Conservation (phyloP, 2,329 filamentous ascomycete genomes). For the Triangularia verruculosa region DNA sequence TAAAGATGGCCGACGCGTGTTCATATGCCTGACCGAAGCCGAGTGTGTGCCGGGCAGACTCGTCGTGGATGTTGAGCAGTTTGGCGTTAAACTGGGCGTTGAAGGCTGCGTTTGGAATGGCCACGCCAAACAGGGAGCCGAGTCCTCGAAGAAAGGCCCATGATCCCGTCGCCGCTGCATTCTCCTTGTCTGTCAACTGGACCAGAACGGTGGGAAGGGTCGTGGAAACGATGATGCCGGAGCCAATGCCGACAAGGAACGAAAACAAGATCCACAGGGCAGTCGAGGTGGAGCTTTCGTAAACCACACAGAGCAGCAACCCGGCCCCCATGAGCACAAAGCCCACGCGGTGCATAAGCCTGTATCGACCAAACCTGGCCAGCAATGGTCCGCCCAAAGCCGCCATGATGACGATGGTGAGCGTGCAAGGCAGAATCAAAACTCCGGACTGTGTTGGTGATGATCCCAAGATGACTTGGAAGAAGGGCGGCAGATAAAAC, state of each 20-base stretch:
- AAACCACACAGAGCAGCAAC: constrained; percentile 36
- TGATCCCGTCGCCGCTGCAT: constrained; percentile 36
- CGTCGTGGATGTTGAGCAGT: constrained; percentile 7
- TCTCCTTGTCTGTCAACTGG: constrained; percentile 33
- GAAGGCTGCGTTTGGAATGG: constrained; percentile 40
- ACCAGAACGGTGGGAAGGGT: constrained; percentile 41
- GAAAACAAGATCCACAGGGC: constrained; percentile 39
- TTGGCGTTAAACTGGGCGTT: constrained; percentile 23
- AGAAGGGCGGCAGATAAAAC: constrained; percentile 46
- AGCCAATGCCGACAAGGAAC: constrained; percentile 38
- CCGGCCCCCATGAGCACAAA: constrained; percentile 35
- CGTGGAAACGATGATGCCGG: constrained; percentile 40
- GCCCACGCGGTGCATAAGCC: constrained; percentile 31
- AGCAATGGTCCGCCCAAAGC: constrained; percentile 30
- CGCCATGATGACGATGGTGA: constrained; percentile 28
- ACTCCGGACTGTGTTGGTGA: constrained; percentile 34
- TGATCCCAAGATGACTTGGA: constrained; percentile 39
- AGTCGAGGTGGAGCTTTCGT: constrained; percentile 31
- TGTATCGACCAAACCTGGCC: constrained; percentile 45
- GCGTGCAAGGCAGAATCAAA: constrained; percentile 30
- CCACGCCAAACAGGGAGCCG: constrained; percentile 41
- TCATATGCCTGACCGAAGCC: constrained; percentile 24
- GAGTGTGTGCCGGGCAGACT: constrained; percentile 5
- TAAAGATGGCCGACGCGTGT: constrained; percentile 23
- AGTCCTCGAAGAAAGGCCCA: constrained; percentile 42